These are phyloP conservation scores for Botryosphaeria agaves DNA, from an alignment of 2,329 filamentous ascomycete species.

Conservation along the genomic window DNA sequence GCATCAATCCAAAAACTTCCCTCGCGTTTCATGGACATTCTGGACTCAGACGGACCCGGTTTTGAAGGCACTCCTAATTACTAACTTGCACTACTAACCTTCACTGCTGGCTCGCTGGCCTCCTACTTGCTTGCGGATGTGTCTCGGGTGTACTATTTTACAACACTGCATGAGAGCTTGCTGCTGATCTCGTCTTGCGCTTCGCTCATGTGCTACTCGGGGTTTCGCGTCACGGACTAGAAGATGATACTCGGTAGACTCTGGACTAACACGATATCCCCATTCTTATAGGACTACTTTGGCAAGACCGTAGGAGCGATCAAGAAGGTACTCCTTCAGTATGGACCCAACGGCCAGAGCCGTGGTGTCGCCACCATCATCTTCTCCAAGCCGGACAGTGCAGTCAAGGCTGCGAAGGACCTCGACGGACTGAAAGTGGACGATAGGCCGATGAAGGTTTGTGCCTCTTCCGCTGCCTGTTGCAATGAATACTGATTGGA, in stretches of 20 bases:
- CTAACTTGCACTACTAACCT: too few relatives aligned
- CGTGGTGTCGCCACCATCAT: conserved; percentile 82
- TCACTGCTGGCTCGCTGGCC: conserved; percentile 43
- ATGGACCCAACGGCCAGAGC: conserved; percentile 82
- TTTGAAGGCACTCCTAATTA: too few relatives aligned
- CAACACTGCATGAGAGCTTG: conserved; percentile 10
- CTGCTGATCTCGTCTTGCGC: conserved; percentile 7
- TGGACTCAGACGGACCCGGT: too few relatives aligned
- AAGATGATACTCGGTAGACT: conserved; percentile 5
- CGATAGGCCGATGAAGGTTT: conserved; percentile 75
- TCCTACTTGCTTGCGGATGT: too few relatives aligned
- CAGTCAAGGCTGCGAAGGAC: conserved; percentile 65
- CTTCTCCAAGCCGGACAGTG: conserved; percentile 66
- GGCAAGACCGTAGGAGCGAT: conserved; percentile 70
- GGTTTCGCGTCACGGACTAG: neutral
- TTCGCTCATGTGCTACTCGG: neutral
- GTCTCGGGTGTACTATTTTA: conserved; percentile 9
- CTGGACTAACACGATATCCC: conserved; percentile 47
- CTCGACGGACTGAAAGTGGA: conserved; percentile 86
- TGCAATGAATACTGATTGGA: conserved; percentile 4
- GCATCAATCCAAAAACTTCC: too few relatives aligned
- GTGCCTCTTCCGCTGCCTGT: conserved; percentile 6
- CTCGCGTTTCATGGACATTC: too few relatives aligned
- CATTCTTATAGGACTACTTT: conserved; percentile 83
- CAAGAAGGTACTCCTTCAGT: conserved; percentile 80